Evolutionary conservation across 129 eudicot genomes (phyloP).

Genomic region (Kitagawia praeruptora): DNA sequence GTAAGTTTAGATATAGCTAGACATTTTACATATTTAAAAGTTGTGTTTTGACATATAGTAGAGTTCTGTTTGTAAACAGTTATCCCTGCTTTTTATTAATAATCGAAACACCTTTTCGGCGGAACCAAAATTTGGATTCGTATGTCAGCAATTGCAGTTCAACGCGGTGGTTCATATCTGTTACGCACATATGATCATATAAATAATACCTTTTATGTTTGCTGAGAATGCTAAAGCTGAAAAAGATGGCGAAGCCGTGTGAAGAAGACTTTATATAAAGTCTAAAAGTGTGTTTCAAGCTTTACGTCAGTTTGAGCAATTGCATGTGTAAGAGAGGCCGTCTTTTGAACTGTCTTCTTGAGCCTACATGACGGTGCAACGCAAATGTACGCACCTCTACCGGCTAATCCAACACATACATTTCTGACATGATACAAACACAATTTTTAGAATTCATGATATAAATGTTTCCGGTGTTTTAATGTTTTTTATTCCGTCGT

Average conservation of each 20-base stretch:
- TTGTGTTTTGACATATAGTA: not conserved
- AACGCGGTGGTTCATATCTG: not conserved
- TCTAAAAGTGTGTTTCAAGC: not conserved
- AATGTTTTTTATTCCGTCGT: too few relatives aligned
- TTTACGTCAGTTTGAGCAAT: not conserved
- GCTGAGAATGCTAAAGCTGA: not conserved
- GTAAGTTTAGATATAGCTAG: not conserved
- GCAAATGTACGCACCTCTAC: not conserved
- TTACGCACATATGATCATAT: not conserved
- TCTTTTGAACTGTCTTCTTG: slow-evolving; percentile 3
- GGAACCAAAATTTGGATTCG: not conserved
- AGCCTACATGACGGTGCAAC: not conserved
- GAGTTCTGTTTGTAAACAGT: not conserved
- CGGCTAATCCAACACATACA: not conserved
- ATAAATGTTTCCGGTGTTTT: too few relatives aligned
- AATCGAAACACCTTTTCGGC: too few relatives aligned
- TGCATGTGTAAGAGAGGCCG: not conserved
- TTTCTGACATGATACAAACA: too few relatives aligned
- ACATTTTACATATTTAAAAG: not conserved
- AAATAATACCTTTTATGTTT: not conserved
- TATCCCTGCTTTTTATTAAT: too few relatives aligned
- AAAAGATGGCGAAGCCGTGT: slow-evolving; percentile 4
- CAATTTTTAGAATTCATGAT: too few relatives aligned
- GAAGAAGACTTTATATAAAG: not conserved
- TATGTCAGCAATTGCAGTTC: not conserved